phyloP scores from a whole-genome alignment of 345 rosid species.

The Acer campestre region DNA sequence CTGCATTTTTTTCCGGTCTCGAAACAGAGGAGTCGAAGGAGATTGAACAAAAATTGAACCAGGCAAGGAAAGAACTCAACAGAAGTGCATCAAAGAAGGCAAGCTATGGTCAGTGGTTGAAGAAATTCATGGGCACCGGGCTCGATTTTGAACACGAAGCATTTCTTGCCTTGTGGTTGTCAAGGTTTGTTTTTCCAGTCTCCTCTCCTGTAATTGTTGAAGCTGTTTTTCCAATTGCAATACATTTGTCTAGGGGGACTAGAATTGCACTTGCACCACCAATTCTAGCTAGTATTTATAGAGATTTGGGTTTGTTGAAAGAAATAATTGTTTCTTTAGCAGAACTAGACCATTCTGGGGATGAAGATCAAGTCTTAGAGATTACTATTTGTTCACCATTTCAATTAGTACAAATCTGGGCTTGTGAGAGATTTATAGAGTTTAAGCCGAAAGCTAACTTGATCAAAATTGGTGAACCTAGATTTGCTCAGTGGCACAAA shows the following conservation, averaged over 20 bases:
- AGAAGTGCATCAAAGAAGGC: not conserved
- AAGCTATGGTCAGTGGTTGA: not conserved
- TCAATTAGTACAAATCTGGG: conserved; percentile 53
- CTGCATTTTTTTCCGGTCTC: not conserved
- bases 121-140: not conserved
- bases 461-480: conserved; percentile 31
- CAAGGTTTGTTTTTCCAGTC: conserved; percentile 2
- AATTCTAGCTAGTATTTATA: conserved; percentile 27
- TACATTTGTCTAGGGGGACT: not conserved
- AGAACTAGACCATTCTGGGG: not conserved
- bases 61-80: not conserved
- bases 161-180: not conserved
- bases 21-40: not conserved
- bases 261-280: not conserved
- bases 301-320: conserved; percentile 37
- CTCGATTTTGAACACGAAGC: not conserved
- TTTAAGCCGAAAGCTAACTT: conserved; percentile 27
- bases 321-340: conserved; percentile 8
- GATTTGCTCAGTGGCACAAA: conserved; percentile 36
- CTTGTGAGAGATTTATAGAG: conserved; percentile 49
- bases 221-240: conserved; percentile 12
- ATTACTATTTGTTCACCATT: conserved; percentile 29
- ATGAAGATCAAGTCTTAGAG: not conserved
- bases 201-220: not conserved
- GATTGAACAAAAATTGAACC: not conserved